phyloP scores from a whole-genome alignment of 2,329 filamentous ascomycete species.

The Fusarium sp. region DNA sequence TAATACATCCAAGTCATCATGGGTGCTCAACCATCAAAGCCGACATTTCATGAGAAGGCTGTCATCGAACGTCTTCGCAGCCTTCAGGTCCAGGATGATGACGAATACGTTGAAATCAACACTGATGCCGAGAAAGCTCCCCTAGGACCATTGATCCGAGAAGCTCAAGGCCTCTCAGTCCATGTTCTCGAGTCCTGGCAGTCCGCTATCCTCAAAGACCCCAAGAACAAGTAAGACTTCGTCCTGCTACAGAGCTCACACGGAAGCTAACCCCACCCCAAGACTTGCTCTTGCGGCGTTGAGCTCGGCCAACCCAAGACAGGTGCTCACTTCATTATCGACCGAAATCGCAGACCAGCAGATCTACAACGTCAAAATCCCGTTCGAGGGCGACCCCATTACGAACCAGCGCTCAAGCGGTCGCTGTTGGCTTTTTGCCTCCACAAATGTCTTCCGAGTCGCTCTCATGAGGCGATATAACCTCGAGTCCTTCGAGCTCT shows the following conservation, averaged over 20 bases:
- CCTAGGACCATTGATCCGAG: slow-evolving; percentile 27
- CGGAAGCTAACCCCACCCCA: slow-evolving; percentile 6
- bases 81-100: slow-evolving; percentile 64
- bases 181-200: slow-evolving; percentile 70
- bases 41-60: slow-evolving; percentile 57
- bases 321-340: slow-evolving; percentile 74
- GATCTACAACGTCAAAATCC: slow-evolving; percentile 85
- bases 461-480: slow-evolving; percentile 87
- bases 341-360: slow-evolving; percentile 78
- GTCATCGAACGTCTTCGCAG: slow-evolving; percentile 59
- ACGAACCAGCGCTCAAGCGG: slow-evolving; percentile 87
- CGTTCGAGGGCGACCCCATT: slow-evolving; percentile 83
- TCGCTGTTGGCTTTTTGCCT: slow-evolving; percentile 91
- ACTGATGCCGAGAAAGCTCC: slow-evolving; percentile 51
- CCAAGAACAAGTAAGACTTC: slow-evolving; percentile 70
- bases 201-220: slow-evolving; percentile 71
- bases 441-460: slow-evolving; percentile 92
- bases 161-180: slow-evolving; percentile 64
- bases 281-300: slow-evolving; percentile 83
- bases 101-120: slow-evolving; percentile 67
- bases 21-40: slow-evolving; percentile 62
- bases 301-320: slow-evolving; percentile 73
- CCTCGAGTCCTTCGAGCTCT: slow-evolving; percentile 84
- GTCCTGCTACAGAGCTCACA: background rate
- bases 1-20: slow-evolving; percentile 47